Evolutionary conservation across 2,329 filamentous ascomycete genomes (phyloP).

Genomic region (Fusarium compactum): DNA sequence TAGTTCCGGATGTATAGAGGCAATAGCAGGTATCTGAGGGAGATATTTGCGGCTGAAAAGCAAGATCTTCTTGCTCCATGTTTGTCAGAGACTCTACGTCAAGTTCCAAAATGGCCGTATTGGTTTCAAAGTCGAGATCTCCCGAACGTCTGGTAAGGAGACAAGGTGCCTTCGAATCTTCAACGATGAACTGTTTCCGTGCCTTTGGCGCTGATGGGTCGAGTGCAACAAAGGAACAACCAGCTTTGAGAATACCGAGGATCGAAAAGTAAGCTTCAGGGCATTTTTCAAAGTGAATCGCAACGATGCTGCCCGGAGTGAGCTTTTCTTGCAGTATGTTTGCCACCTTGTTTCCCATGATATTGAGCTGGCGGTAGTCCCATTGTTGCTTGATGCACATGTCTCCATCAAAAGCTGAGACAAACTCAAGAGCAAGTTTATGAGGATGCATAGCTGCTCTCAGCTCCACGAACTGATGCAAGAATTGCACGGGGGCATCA

Average conservation of each 20-base stretch:
- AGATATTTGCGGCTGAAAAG: slow-evolving; percentile 40
- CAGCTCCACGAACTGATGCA: slow-evolving; percentile 83
- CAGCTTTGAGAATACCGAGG: slow-evolving; percentile 83
- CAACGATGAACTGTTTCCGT: slow-evolving; percentile 81
- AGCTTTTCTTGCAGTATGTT: slow-evolving; percentile 68
- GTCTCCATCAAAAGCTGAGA: slow-evolving; percentile 64
- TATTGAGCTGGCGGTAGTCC: slow-evolving; percentile 80
- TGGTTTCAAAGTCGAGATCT: slow-evolving; percentile 51
- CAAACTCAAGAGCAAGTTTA: slow-evolving; percentile 80
- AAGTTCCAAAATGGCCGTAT: slow-evolving; percentile 51
- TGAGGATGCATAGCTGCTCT: slow-evolving; percentile 68
- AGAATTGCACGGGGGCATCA: slow-evolving; percentile 66
- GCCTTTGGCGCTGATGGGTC: slow-evolving; percentile 79
- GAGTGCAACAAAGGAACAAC: slow-evolving; percentile 83
- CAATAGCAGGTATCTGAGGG: slow-evolving; percentile 78
- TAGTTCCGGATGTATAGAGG: slow-evolving; percentile 89
- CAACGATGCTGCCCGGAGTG: slow-evolving; percentile 72
- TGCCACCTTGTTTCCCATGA: slow-evolving; percentile 78
- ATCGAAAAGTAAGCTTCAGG: slow-evolving; percentile 87
- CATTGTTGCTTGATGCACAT: slow-evolving; percentile 66
- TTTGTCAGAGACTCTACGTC: slow-evolving; percentile 49
- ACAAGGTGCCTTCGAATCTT: slow-evolving; percentile 75
- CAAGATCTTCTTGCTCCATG: slow-evolving; percentile 21
- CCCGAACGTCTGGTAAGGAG: slow-evolving; percentile 66
- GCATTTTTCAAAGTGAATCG: slow-evolving; percentile 86